Evolutionary conservation across 495 filamentous ascomycete species (phyloP), one percentile per base, ranked within the genome.

Genomic region (Daldinia vernicosa): DNA sequence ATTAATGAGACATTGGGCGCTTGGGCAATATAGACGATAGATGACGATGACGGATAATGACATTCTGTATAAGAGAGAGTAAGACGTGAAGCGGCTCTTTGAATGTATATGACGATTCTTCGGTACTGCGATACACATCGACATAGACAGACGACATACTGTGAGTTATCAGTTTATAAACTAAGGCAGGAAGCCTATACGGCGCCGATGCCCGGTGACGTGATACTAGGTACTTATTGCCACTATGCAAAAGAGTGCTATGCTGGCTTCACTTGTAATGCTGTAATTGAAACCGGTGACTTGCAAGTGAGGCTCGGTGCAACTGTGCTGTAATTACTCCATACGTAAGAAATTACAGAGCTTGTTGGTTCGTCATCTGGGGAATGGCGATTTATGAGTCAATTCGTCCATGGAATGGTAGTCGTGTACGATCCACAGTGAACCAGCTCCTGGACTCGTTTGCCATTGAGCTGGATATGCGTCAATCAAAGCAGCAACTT

Each of bases 1-100:
- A 9, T 32, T 40, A 65, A 57, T 6, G 39, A n/a, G 70, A 66
- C 66, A 51, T 66, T 69, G 17, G 66, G 50, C n/a, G 45, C 58
- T 19, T 45, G 32, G 56, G 45, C 6, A 43, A 61, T 69, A 60
- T 67, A 74, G 51, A 52, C 28, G 39, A 39, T 11, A 45, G 27
- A 64, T 47, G 50, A 17, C 50, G 56, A 66, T 43, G 54, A 43
- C 27, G 54, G 57, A 24, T 53, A 63, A 69, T 53, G 65, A 71
- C 17, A 60, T 66, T 69, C 52, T 69, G 62, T 67, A 74, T 71
- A 76, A 19, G 61, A 27, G 61, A 27, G 59, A 63, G 39, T 39
- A 40, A 1, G 45, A 27, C 27, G 9, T 22, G 47, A 37, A 56
- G 45, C 6, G 22, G 11, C 28, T 39, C 40, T 32, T 63, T 61